Conservation (phyloP, 1,139 yeast species). For the Protomyces macrosporus region DNA sequence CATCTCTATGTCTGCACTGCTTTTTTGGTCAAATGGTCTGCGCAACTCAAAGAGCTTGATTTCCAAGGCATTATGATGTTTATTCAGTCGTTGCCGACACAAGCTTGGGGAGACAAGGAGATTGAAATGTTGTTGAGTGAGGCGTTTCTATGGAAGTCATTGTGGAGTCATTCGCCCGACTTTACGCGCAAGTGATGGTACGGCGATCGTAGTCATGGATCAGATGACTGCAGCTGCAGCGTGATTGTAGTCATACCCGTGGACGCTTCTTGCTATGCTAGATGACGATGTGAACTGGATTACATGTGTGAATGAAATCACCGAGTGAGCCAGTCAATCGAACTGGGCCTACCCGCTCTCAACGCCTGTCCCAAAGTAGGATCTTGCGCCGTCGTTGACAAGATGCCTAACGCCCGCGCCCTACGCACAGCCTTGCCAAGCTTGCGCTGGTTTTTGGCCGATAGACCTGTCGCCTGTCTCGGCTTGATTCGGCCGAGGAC, state of each 20-base stretch:
- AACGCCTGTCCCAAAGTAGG: not conserved
- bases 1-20: conserved; percentile 99
- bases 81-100: conserved; percentile 82
- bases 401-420: conserved; percentile 62
- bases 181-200: conserved; percentile 4
- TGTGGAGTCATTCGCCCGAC: conserved; percentile 40
- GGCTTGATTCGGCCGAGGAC: conserved; percentile 30
- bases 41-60: conserved; percentile 73
- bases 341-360: not conserved
- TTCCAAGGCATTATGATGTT: conserved; percentile 91
- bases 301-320: too few species aligned
- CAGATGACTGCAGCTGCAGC: too few species aligned
- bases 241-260: too few species aligned
- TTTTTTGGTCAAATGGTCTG: conserved; percentile 79
- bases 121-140: conserved; percentile 88
- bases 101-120: conserved; percentile 79
- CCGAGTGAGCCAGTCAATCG: not conserved
- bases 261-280: too few species aligned
- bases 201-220: too few species aligned
- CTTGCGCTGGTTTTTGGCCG: conserved; percentile 15
- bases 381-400: conserved; percentile 43
- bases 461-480: conserved; percentile 27
- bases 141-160: conserved; percentile 93
- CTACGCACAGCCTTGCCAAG: conserved; percentile 41
- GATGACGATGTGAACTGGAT: too few species aligned